phyloP scores from a whole-genome alignment of 331 rosid species.

The Cucumis variabilis region DNA sequence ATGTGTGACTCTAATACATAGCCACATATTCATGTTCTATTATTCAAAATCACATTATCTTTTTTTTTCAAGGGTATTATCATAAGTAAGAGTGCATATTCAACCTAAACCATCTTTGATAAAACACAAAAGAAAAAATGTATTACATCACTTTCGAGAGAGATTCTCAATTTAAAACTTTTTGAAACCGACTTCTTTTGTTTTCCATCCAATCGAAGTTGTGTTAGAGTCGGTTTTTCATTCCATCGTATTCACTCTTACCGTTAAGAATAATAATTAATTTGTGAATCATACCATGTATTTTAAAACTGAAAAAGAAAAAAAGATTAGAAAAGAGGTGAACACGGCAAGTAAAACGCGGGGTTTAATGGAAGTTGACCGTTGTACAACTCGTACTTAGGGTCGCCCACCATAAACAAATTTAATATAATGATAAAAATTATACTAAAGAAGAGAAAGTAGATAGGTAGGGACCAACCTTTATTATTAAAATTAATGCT shows the following conservation, averaged over 20 bases:
- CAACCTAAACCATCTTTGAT: too few species aligned
- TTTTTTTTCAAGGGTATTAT: background rate
- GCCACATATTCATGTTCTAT: background rate
- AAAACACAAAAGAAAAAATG: too few species aligned
- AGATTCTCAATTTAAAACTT: too few species aligned
- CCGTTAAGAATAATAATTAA: too few species aligned
- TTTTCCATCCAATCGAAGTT: too few species aligned
- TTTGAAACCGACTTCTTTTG: too few species aligned
- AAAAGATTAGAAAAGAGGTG: background rate
- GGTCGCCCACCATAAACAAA: background rate
- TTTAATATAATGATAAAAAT: too few species aligned
- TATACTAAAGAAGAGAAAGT: background rate
- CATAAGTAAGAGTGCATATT: background rate
- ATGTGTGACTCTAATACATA: background rate
- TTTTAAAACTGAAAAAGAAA: background rate
- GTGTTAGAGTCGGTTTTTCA: too few species aligned
- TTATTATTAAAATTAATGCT: background rate
- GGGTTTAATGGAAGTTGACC: constrained; percentile 26
- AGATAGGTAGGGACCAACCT: background rate
- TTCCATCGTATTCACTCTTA: too few species aligned
- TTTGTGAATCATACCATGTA: too few species aligned
- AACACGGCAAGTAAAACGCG: constrained; percentile 24
- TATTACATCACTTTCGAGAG: too few species aligned
- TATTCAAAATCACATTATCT: background rate
- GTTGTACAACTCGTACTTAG: constrained; percentile 27